These are phyloP conservation scores for Endoconidiophora laricicola DNA, from an alignment of 2,329 filamentous ascomycete species.

Conservation along the genomic window DNA sequence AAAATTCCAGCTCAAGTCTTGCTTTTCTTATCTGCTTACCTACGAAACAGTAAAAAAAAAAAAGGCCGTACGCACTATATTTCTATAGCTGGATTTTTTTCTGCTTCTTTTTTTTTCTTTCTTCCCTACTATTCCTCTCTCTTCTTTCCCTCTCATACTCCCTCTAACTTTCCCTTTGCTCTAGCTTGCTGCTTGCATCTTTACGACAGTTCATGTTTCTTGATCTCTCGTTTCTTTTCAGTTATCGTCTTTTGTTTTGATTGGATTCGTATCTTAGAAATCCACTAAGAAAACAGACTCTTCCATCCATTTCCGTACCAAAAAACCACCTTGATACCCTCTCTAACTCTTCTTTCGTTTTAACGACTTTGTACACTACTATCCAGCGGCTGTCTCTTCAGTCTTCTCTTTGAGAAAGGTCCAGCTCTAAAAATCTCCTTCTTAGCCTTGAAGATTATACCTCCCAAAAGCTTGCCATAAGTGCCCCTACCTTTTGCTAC, in stretches of 20 bases:
- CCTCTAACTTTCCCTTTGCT: neutral
- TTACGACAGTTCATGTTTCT: too few species aligned
- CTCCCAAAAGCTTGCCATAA: too few species aligned
- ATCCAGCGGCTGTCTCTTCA: too few species aligned
- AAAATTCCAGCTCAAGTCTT: too few species aligned
- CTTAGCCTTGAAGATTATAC: too few species aligned
- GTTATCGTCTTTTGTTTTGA: constrained; percentile 1
- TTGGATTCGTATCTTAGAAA: neutral
- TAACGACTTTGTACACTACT: constrained; percentile 5
- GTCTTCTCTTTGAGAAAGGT: too few species aligned
- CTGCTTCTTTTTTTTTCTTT: neutral
- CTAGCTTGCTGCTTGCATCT: neutral
- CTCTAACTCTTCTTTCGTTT: neutral
- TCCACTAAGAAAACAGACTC: neutral
- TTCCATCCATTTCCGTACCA: neutral
- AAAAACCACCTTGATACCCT: constrained; percentile 1
- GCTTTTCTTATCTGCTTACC: too few species aligned
- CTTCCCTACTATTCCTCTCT: neutral
- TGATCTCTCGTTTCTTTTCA: neutral
- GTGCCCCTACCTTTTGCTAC: neutral
- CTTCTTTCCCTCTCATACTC: neutral
- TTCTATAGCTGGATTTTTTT: too few species aligned
- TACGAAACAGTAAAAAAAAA: too few species aligned
- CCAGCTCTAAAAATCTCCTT: too few species aligned
- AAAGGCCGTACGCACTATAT: too few species aligned